Percentiles rank a stretch among this genome's conserved stretches.
Evolutionary conservation across 2,329 filamentous ascomycete species (phyloP).

Genomic region (Colletotrichum chrysophilum): DNA sequence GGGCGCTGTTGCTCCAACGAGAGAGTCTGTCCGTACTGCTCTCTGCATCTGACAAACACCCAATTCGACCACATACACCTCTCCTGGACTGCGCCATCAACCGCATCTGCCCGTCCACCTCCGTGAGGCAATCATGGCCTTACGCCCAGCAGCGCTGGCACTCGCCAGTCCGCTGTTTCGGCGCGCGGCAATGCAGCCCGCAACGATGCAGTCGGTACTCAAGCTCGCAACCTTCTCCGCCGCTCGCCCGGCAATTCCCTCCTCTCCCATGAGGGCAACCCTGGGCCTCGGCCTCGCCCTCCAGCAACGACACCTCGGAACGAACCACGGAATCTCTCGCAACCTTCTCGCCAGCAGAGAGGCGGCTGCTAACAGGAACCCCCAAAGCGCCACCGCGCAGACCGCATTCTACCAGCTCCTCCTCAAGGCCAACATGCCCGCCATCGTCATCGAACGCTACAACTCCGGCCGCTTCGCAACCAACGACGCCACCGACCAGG

Average conservation of each 20-base stretch:
- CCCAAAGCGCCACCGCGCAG: slow-evolving; percentile 84
- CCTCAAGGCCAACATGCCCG: slow-evolving; percentile 89
- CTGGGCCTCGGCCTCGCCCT: slow-evolving; percentile 25
- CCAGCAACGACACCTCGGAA: slow-evolving; percentile 36
- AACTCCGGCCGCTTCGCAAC: slow-evolving; percentile 84
- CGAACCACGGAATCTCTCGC: slow-evolving; percentile 56
- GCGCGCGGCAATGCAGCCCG: slow-evolving; percentile 11
- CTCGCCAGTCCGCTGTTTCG: slow-evolving; percentile 17
- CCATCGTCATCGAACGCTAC: slow-evolving; percentile 90
- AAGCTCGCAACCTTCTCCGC: slow-evolving; percentile 4
- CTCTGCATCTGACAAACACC: not conserved
- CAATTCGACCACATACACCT: not conserved
- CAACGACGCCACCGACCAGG: slow-evolving; percentile 77
- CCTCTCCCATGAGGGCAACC: not conserved
- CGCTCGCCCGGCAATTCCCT: not conserved
- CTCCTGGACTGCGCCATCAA: not conserved
- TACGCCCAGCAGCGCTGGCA: slow-evolving; percentile 22
- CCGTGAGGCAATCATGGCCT: slow-evolving; percentile 19
- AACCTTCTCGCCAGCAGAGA: slow-evolving; percentile 84
- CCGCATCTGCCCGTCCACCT: not conserved
- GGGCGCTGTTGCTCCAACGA: not conserved
- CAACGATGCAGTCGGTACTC: slow-evolving; percentile 20
- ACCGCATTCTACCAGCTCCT: slow-evolving; percentile 94
- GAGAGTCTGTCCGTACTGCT: not conserved
- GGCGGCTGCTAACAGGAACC: slow-evolving; percentile 91